These are phyloP conservation scores for Candida sithepensis DNA, from an alignment of 805 yeast species.

Conservation along the genomic window DNA sequence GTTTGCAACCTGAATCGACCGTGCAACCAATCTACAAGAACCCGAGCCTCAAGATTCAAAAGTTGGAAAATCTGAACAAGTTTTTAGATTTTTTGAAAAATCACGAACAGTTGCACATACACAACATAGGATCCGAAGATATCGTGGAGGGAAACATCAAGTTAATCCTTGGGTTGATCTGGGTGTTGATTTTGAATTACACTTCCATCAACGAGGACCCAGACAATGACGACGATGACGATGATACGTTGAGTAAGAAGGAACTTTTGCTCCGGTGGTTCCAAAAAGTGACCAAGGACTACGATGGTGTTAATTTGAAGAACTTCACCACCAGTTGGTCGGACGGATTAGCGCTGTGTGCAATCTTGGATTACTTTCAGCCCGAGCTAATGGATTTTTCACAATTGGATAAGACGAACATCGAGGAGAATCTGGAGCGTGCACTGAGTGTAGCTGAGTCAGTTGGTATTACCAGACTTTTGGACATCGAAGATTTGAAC, in stretches of 20 bases:
- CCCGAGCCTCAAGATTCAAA: conserved; percentile 42
- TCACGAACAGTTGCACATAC: conserved; percentile 35
- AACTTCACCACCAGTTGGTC: conserved; percentile 59
- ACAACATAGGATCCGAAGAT: conserved; percentile 47
- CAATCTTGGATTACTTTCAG: conserved; percentile 39
- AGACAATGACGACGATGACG: conserved; percentile 2
- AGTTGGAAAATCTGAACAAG: conserved; percentile 43
- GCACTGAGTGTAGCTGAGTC: conserved; percentile 43
- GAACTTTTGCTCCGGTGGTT: conserved; percentile 52
- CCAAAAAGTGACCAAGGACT: conserved; percentile 39
- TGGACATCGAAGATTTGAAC: conserved; percentile 53
- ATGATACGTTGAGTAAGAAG: conserved; percentile 23
- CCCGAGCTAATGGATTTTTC: conserved; percentile 38
- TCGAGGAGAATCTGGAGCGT: conserved; percentile 29
- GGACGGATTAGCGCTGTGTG: conserved; percentile 45
- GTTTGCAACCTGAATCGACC: conserved; percentile 22
- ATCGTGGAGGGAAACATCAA: conserved; percentile 46
- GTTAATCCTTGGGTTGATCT: conserved; percentile 43
- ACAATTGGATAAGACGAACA: conserved; percentile 25
- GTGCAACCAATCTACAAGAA: conserved; percentile 28
- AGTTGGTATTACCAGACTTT: conserved; percentile 47
- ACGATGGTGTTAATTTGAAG: conserved; percentile 34
- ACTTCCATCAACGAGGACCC: conserved; percentile 22
- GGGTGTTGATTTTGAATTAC: conserved; percentile 44
- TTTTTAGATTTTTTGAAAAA: conserved; percentile 39